Evolutionary conservation across 768 basidiomycete species (phyloP), one percentile per base, ranked within the genome.

Genomic region (Mycena kentingensis): DNA sequence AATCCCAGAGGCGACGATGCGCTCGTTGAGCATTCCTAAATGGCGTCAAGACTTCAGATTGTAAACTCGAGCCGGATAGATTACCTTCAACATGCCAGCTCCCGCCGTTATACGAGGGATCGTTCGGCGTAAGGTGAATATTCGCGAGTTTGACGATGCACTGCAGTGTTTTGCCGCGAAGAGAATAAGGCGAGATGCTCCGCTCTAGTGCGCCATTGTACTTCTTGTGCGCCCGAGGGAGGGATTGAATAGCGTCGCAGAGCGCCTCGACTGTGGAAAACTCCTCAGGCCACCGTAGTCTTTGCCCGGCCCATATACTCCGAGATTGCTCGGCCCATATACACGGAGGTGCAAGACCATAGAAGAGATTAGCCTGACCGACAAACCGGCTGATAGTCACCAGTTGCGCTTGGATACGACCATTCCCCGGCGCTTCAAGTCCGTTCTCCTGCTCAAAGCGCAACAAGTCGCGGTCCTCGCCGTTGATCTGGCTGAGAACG

Each of bases 141-240:
- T 69, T 70, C 2, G 70, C 71, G 2, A 72, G 62, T 52, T 72
- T 73, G 48, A 73, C 65, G 48, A 73, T 69, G n/a, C 69, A 60
- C 46, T 73, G 71, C 5, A 71, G 51, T 3, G 52, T 58, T 39
- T 55, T 60, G 16, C 57, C 57, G 3, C 52, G 44, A 2, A 58
- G 45, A 19, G 57, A 54, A 38, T 51, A 58, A 1, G 57, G 57
- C 15, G 24, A 19, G n/a, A 58, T 47, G 0, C 36, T 42, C 16
- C 45, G 35, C 31, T 58, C 45, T 21, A 58, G 46, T 28, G 29
- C 57, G 13, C 49, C 52, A 19, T 52, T 44, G 25, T 58, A 49
- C 32, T 41, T 31, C 18, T 54, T 41, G 13, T 46, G 37, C 1
- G 57, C 45, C 35, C 54, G 52, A 3, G 57, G 57, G 6, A 58